Base-by-base conservation (phyloP, 805 yeast species). In the Monosporozyma siamensis region DNA sequence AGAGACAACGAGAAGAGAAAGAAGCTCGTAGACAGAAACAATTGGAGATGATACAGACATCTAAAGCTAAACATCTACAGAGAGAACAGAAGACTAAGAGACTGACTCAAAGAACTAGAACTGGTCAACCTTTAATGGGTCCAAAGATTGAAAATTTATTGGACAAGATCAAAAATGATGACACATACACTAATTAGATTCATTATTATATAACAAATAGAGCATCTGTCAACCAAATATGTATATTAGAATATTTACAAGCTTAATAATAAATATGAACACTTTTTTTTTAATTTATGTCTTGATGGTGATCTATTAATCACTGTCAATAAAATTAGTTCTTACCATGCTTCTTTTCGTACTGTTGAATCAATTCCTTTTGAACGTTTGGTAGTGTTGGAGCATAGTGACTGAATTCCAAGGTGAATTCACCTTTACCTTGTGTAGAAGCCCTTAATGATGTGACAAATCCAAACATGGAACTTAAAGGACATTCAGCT, bases 341-440 rank as follows among this genome's bases (percentile, higher is more conserved):
- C 38, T 62, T 62, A 46, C 59, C 54, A 45, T 68, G 72, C 61
- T 70, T 77, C 74, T 82, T 80, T 53, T 76, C 74, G 60, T 78
- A 79, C 58, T 86, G 95, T 42, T 82, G 95, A 51, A 92, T 81
- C 67, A 92, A 74, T 68, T 90, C 84, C 59, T 73, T 83, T 69
- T 92, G 98, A 51, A 90, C 72, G 52, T 87, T 95, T 29, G 90
- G 86, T 38, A 94, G 75, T 41, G 94, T 83, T 52, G 95, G 95
- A 40, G 90, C 78, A 64, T 90, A 92, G 58, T 87, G 84, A 61
- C 84, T 81, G 70, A 92, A 92, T 65, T 92, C 99, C 65, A 92
- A 74, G 2, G 95, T 77, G 65, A 92, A 92, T 68, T 94, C 97
- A 58, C 99, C 98, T 64, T 92, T 92, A 68, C 99, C 99, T 68